phyloP scores from a whole-genome alignment of 2,329 filamentous ascomycete genomes.

The Beauveria rudraprayagi region DNA sequence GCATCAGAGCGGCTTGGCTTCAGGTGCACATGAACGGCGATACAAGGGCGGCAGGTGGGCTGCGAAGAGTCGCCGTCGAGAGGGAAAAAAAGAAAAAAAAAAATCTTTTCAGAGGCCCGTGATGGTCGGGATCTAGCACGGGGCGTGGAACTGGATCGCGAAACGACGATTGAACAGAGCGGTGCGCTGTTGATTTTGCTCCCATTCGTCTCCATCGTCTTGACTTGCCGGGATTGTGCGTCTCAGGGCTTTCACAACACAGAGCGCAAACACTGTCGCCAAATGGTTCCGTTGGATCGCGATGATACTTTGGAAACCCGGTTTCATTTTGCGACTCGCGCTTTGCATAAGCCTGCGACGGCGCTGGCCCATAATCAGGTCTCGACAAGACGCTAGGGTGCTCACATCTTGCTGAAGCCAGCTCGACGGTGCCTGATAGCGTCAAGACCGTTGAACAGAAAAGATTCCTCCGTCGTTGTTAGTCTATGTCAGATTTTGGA shows the following conservation, averaged over 20 bases:
- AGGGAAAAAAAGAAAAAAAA: no score
- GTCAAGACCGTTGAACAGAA: neutral
- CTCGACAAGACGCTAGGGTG: neutral
- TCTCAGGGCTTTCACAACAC: neutral
- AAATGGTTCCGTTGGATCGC: neutral
- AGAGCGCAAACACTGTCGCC: neutral
- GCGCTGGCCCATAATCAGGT: neutral
- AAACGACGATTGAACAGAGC: neutral
- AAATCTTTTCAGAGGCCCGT: neutral
- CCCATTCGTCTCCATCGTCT: neutral
- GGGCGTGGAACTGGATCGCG: neutral
- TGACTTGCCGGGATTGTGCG: neutral
- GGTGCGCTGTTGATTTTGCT: neutral
- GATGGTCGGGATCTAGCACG: neutral
- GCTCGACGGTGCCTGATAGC: neutral
- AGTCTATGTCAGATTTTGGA: constrained; percentile 1
- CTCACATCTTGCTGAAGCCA: neutral
- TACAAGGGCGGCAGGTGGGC: neutral
- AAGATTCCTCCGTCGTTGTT: neutral
- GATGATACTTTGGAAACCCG: neutral
- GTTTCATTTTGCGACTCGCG: neutral
- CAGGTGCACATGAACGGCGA: neutral
- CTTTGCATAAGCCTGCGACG: neutral
- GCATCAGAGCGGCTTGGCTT: constrained; percentile 1
- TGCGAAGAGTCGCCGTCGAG: neutral